Conservation (phyloP, 2,329 filamentous ascomycete species). For the Colletotrichum tofieldiae region DNA sequence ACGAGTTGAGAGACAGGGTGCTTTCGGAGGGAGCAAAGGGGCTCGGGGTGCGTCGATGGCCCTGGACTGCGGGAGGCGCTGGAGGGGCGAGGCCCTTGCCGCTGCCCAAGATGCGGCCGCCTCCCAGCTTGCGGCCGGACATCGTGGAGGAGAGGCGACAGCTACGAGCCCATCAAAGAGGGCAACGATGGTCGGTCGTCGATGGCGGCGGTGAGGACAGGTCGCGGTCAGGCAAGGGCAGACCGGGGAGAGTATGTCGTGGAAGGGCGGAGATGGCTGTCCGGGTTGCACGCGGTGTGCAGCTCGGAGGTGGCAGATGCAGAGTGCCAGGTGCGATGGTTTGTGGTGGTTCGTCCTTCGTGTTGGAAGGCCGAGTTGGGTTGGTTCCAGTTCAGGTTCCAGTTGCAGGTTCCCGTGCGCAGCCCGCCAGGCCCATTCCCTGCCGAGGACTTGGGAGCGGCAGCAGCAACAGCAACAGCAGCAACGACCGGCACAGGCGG, state of each 20-base stretch:
- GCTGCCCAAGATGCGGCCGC: constrained; percentile 91
- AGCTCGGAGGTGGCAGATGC: constrained; percentile 5
- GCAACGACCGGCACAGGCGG: neutral
- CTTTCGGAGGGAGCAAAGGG: constrained; percentile 75
- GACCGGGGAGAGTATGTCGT: neutral
- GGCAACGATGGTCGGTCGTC: constrained; percentile 15
- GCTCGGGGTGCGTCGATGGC: constrained; percentile 62
- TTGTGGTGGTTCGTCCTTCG: constrained; percentile 8
- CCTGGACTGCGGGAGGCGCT: constrained; percentile 54
- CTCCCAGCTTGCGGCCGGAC: constrained; percentile 90
- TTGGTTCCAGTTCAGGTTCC: constrained; percentile 33
- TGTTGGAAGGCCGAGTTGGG: neutral
- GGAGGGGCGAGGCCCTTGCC: constrained; percentile 85
- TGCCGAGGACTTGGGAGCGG: constrained; percentile 4
- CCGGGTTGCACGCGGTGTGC: neutral
- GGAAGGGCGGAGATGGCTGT: neutral
- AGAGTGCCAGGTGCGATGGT: neutral
- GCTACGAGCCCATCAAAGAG: constrained; percentile 40
- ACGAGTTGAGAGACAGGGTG: constrained; percentile 83
- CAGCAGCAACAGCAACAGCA: neutral
- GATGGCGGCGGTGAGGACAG: constrained; percentile 44
- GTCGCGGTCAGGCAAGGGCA: constrained; percentile 51
- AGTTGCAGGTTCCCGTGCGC: constrained; percentile 27
- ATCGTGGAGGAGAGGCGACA: constrained; percentile 64
- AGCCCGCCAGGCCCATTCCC: constrained; percentile 33